Evolutionary conservation across 306 rosid species (phyloP).

Genomic region (Vigna mungo): DNA sequence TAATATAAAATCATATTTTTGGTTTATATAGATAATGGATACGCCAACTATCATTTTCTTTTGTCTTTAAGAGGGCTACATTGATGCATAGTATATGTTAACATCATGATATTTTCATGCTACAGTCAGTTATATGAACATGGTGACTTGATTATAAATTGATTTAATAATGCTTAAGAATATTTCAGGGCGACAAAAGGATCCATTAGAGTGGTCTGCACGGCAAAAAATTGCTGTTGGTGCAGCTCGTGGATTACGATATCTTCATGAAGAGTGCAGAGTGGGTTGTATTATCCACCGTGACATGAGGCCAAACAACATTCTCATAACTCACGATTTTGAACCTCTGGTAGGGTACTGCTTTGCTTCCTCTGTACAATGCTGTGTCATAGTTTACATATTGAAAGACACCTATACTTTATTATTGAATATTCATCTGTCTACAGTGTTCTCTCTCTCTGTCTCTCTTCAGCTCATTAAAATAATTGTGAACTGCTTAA

Average conservation of each 20-base stretch:
- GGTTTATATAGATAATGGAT: not conserved
- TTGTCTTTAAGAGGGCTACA: not conserved
- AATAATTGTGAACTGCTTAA: not conserved
- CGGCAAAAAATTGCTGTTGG: constrained; percentile 94
- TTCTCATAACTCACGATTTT: constrained; percentile 98
- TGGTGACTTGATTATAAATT: constrained; percentile 39
- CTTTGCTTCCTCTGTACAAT: not conserved
- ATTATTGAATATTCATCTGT: not conserved
- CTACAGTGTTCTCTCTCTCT: not conserved
- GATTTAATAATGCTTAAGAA: constrained; percentile 30
- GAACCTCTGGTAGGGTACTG: constrained; percentile 77
- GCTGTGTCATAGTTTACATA: constrained; percentile 1
- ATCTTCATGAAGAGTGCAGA: constrained; percentile 99
- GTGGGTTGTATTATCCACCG: constrained; percentile 99
- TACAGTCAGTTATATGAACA: constrained; percentile 22
- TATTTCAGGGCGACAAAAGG: constrained; percentile 71
- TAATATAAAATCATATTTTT: not conserved
- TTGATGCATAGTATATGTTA: constrained; percentile 14
- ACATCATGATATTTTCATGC: constrained; percentile 4
- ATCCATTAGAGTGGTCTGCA: constrained; percentile 91
- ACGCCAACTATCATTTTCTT: constrained; percentile 3
- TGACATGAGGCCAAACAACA: constrained; percentile 99
- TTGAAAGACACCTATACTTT: constrained; percentile 22
- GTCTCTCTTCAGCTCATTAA: not conserved
- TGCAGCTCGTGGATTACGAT: constrained; percentile 95